Evolutionary conservation across 805 yeast genomes (phyloP).

Genomic region (Lachancea lanzarotensis): DNA sequence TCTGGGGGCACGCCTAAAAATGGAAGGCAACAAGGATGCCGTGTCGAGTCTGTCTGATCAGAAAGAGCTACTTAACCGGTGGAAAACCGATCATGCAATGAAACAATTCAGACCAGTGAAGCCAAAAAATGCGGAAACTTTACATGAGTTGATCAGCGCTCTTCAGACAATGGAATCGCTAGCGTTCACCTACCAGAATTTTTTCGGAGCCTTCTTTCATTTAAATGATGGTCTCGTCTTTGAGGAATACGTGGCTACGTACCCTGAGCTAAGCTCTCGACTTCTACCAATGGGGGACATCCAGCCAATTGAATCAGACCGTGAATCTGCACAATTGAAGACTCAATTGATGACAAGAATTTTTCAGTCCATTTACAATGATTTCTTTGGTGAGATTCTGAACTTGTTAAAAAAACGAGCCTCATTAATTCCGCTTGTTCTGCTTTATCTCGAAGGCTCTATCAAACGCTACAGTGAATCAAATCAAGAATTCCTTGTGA

Average conservation of each 20-base stretch:
- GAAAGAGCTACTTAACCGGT: constrained; percentile 12
- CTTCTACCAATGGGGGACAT: constrained; percentile 28
- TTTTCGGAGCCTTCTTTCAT: constrained; percentile 41
- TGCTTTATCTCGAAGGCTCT: constrained; percentile 37
- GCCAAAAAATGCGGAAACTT: background rate
- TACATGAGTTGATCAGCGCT: background rate
- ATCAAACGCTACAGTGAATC: constrained; percentile 37
- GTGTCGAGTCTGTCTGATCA: background rate
- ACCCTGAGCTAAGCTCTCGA: constrained; percentile 18
- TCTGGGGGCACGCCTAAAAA: background rate
- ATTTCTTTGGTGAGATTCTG: constrained; percentile 25
- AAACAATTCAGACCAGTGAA: constrained; percentile 11
- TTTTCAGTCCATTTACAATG: constrained; percentile 34
- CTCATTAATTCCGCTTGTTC: constrained; percentile 38
- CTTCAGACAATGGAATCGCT: constrained; percentile 19
- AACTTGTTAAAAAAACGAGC: constrained; percentile 35
- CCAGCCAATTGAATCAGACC: constrained; percentile 39
- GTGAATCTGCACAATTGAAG: constrained; percentile 43
- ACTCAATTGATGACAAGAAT: constrained; percentile 40
- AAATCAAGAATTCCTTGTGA: constrained; percentile 58
- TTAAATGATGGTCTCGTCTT: constrained; percentile 39
- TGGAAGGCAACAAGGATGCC: background rate
- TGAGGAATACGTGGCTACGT: constrained; percentile 36
- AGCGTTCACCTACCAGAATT: constrained; percentile 42
- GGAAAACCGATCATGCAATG: constrained; percentile 14